Evolutionary conservation across 2,329 filamentous ascomycete species (phyloP).

Genomic region (Pseudodiploospora longispora): DNA sequence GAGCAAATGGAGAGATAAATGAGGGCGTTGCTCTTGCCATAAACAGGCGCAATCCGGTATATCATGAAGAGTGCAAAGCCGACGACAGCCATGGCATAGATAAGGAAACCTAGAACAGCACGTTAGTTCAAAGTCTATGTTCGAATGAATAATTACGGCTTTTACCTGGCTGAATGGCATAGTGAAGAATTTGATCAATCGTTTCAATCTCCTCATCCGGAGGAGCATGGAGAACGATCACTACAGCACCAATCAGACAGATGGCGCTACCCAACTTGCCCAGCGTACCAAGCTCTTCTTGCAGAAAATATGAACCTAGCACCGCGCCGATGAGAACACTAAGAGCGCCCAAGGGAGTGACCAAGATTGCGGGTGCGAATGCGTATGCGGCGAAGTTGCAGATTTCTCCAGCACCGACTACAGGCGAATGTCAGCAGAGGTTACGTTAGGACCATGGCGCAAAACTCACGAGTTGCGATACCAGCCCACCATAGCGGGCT

Average conservation of each 20-base stretch:
- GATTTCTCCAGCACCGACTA: constrained; percentile 86
- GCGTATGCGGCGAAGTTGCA: constrained; percentile 98
- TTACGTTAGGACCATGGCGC: neutral
- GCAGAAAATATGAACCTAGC: constrained; percentile 86
- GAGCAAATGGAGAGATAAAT: constrained; percentile 98
- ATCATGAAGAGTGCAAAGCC: constrained; percentile 91
- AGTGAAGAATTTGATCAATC: constrained; percentile 84
- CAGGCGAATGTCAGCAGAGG: constrained; percentile 14
- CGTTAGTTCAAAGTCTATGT: constrained; percentile 3
- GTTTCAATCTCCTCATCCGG: constrained; percentile 86
- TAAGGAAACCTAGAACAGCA: constrained; percentile 63
- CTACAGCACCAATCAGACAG: constrained; percentile 90
- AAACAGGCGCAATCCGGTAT: constrained; percentile 79
- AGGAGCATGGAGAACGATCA: constrained; percentile 95
- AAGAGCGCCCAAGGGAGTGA: constrained; percentile 87
- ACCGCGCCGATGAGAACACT: constrained; percentile 94
- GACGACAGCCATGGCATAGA: constrained; percentile 74
- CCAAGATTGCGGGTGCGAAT: constrained; percentile 96
- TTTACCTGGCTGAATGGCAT: constrained; percentile 82
- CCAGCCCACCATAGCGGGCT: constrained; percentile 98
- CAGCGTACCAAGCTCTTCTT: constrained; percentile 81
- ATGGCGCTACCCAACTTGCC: constrained; percentile 94
- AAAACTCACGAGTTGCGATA: constrained; percentile 69
- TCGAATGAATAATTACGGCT: constrained; percentile 15
- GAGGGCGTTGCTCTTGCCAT: constrained; percentile 92